Base-by-base conservation (phyloP, 495 filamentous ascomycete genomes). In the Talaromyces stipitatus region DNA sequence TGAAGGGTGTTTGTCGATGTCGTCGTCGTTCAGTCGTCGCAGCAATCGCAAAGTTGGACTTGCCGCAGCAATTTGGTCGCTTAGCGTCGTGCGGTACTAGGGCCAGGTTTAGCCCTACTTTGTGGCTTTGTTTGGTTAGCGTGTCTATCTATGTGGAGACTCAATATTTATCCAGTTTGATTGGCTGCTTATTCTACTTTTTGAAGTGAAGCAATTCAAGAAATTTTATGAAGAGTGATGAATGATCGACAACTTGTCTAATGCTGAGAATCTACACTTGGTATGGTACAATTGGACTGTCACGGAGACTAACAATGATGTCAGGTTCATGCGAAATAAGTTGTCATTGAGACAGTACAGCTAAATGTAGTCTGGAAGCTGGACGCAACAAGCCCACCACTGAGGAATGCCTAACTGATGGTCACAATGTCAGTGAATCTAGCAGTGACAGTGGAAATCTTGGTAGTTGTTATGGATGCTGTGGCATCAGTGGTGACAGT, bases 1-100 rank as follows among this genome's bases (percentile, higher is more conserved):
- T 70, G 68, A 74, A 76, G 74, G 74, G 73, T 66, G 43, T 33
- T 36, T 55, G 45, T 73, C 71, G 74, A 75, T 74, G 72, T 78
- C 69, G 66, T 76, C 73, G 72, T 77, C 73, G 74, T 73, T 51
- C 48, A 51, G 36, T 55, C 54, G 54, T 33, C 33, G 36, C 54
- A 55, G 54, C 45, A 48, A 48, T 48, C 45, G 33, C 54, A 36
- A 55, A 55, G 54, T 55, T 55, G 23, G 23, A 10, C 38, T 28
- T 43, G 22, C 22, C 36, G 36, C 7, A 30, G 14, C 10, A 16
- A 45, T 55, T 55, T 46, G 54, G 27, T 55, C 54, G 54, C 54
- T 55, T 55, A 55, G 54, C 54, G 54, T 55, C 50, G 54, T 55
- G 54, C 20, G 54, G 54, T 20, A 4, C 4, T 16, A 18, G 22